Percentiles rank a stretch among this genome's conserved stretches.
Conservation (phyloP, 352 stramenopile species). For the Pseudoperonospora humuli region DNA sequence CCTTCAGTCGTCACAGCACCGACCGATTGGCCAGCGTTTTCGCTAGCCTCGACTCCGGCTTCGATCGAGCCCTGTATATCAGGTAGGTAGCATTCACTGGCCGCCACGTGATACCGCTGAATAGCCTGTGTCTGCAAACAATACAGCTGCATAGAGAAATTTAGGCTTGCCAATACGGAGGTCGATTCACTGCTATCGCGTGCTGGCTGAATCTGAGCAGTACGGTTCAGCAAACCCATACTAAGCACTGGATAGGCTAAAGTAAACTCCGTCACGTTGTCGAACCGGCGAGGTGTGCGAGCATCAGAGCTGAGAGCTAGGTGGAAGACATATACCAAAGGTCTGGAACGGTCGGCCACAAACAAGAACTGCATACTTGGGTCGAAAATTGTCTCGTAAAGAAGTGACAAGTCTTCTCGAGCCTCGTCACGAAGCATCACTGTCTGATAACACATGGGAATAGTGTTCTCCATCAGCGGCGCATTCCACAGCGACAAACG, state of each 20-base stretch:
- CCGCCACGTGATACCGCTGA: slow-evolving; percentile 69
- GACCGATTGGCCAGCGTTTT: slow-evolving; percentile 52
- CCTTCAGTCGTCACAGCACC: slow-evolving; percentile 66
- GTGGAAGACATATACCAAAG: slow-evolving; percentile 65
- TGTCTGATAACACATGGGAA: slow-evolving; percentile 55
- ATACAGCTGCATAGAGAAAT: slow-evolving; percentile 76
- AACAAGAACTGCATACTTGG: slow-evolving; percentile 67
- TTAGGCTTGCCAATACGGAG: slow-evolving; percentile 16
- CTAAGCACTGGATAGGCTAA: slow-evolving; percentile 72
- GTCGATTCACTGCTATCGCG: slow-evolving; percentile 25
- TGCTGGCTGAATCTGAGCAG: slow-evolving; percentile 25
- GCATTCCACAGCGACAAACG: slow-evolving; percentile 34
- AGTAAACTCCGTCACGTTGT: slow-evolving; percentile 79
- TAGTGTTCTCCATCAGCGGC: slow-evolving; percentile 42
- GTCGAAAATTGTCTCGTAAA: slow-evolving; percentile 64
- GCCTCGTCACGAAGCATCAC: slow-evolving; percentile 38
- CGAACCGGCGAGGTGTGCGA: slow-evolving; percentile 42
- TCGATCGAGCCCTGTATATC: slow-evolving; percentile 27
- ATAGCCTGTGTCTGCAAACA: slow-evolving; percentile 79
- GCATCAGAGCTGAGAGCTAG: slow-evolving; percentile 30
- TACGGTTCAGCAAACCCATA: slow-evolving; percentile 56
- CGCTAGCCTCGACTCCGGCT: slow-evolving; percentile 32
- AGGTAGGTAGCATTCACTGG: slow-evolving; percentile 53
- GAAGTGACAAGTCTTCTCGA: slow-evolving; percentile 20
- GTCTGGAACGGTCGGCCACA: slow-evolving; percentile 56